Percentiles rank a stretch among this genome's conserved stretches.
Conservation (phyloP, 441 rosid species). For the Omphalea diandra region DNA sequence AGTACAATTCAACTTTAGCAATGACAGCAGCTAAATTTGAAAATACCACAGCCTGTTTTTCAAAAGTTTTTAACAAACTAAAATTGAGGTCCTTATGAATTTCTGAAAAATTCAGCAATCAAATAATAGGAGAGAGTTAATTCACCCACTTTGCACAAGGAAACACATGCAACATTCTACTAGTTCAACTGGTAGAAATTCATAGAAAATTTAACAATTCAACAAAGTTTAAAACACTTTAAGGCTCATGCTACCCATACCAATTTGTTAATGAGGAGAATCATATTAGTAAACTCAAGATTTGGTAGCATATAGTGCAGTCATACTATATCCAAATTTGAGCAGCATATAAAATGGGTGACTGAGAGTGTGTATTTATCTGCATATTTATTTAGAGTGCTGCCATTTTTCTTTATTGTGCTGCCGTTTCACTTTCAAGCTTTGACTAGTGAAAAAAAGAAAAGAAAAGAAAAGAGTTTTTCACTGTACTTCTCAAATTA, state of each 20-base stretch:
- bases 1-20: conserved; percentile 19
- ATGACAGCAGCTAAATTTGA: neutral
- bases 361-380: neutral
- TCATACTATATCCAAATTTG: neutral
- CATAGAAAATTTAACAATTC: neutral
- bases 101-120: neutral
- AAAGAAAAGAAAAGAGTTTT: too few relatives aligned
- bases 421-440: neutral
- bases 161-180: neutral
- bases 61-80: neutral
- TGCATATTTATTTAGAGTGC: neutral
- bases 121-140: neutral
- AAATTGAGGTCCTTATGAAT: neutral
- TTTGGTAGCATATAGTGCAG: neutral
- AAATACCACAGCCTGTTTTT: neutral
- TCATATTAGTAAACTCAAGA: neutral
- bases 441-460: too few relatives aligned
- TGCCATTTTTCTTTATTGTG: neutral
- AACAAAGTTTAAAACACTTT: neutral
- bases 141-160: neutral
- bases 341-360: neutral
- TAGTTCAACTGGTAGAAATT: neutral
- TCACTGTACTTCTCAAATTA: too few relatives aligned
- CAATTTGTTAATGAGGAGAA: neutral
- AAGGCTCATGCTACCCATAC: neutral